Evolutionary conservation across 768 basidiomycete genomes (phyloP).

Genomic region (Pleurotus eryngii): DNA sequence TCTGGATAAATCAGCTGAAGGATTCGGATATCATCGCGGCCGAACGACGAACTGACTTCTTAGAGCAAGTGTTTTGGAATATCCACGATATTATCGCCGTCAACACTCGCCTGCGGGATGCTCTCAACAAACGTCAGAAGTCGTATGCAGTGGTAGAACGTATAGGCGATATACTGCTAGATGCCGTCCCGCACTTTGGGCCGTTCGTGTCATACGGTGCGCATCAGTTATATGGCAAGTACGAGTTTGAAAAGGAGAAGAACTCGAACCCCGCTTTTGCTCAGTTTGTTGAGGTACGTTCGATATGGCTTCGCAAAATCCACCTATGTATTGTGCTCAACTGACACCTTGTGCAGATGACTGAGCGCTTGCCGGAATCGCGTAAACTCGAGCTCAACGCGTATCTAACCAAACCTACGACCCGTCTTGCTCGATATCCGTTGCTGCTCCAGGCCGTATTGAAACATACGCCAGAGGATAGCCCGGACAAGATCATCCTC

Average conservation of each 20-base stretch:
- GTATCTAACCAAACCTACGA: slow-evolving; percentile 97
- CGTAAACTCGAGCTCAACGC: slow-evolving; percentile 96
- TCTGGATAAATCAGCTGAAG: slow-evolving; percentile 86
- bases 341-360: slow-evolving; percentile 47
- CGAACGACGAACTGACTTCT: slow-evolving; percentile 75
- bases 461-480: slow-evolving; percentile 90
- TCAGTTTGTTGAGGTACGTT: slow-evolving; percentile 87
- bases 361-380: slow-evolving; percentile 91
- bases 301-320: background rate
- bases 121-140: slow-evolving; percentile 93
- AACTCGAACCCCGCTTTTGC: slow-evolving; percentile 88
- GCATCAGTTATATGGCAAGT: slow-evolving; percentile 97
- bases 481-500: slow-evolving; percentile 75
- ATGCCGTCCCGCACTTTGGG: slow-evolving; percentile 80
- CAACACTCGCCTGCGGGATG: slow-evolving; percentile 88
- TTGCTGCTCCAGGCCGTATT: slow-evolving; percentile 87
- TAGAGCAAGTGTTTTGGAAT: slow-evolving; percentile 98
- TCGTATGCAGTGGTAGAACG: slow-evolving; percentile 89
- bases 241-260: slow-evolving; percentile 99
- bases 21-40: slow-evolving; percentile 73
- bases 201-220: slow-evolving; percentile 96
- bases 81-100: slow-evolving; percentile 90
- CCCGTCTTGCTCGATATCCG: slow-evolving; percentile 95
- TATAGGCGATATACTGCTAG: slow-evolving; percentile 88
- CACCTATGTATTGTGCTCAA: background rate